Percentiles rank a stretch among this genome's conserved stretches.
Conservation (phyloP, 106 monocot species). For the Hemerocallis citrina region DNA sequence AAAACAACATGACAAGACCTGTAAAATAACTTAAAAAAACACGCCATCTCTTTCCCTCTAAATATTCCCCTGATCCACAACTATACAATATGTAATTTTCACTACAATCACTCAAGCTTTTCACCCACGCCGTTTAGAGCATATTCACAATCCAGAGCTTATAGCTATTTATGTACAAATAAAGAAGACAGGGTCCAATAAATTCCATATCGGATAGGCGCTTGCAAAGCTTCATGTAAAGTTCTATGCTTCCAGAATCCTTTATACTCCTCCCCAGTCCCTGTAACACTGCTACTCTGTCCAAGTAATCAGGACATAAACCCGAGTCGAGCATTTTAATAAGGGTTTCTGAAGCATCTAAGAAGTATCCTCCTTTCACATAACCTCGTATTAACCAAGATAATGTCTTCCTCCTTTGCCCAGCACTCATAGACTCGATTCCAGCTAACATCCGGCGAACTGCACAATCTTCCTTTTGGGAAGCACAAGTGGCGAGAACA, state of each 20-base stretch:
- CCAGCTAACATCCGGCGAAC: constrained; percentile 62
- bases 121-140: constrained; percentile 20
- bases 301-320: constrained; percentile 65
- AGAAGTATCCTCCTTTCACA: constrained; percentile 78
- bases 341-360: constrained; percentile 70
- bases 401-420: constrained; percentile 50
- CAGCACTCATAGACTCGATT: constrained; percentile 29
- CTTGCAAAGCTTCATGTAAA: constrained; percentile 72
- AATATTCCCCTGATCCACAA: no score
- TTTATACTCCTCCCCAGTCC: constrained; percentile 62
- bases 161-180: constrained; percentile 57
- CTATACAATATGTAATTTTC: no score
- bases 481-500: constrained; percentile 85
- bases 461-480: constrained; percentile 67
- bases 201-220: constrained; percentile 64
- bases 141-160: constrained; percentile 76
- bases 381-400: constrained; percentile 83
- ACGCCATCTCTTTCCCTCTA: neutral
- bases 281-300: constrained; percentile 71
- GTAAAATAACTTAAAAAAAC: neutral
- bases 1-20: no score
- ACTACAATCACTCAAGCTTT: no score
- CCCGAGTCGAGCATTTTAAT: constrained; percentile 65
- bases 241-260: constrained; percentile 58
- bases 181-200: constrained; percentile 71